A percentile compares a stretch with the other conserved stretches of the same genome.
These are phyloP conservation scores for Pseudogymnoascus pannorum DNA, from an alignment of 2,329 filamentous ascomycete species.

Conservation along the genomic window DNA sequence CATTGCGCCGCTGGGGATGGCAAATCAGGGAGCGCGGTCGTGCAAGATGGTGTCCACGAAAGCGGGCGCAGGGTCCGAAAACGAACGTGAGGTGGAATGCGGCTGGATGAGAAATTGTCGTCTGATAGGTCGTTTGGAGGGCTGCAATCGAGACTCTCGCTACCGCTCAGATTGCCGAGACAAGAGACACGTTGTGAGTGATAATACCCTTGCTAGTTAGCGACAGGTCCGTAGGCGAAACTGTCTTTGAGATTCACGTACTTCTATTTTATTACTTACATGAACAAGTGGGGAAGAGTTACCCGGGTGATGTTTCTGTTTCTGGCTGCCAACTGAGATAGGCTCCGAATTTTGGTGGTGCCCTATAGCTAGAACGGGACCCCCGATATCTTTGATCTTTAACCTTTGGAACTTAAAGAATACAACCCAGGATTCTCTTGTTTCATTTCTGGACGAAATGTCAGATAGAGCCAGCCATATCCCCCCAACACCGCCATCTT, in stretches of 20 bases:
- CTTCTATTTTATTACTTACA: constrained; percentile 5
- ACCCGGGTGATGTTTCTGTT: not conserved
- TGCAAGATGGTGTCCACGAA: not conserved
- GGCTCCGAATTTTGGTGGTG: not conserved
- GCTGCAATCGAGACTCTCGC: constrained; percentile 4
- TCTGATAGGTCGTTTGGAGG: constrained; percentile 5
- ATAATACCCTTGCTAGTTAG: constrained; percentile 2
- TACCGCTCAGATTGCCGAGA: constrained; percentile 1
- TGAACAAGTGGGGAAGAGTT: not conserved
- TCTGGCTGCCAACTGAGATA: not conserved
- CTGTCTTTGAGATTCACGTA: constrained; percentile 4
- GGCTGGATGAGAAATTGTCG: not conserved
- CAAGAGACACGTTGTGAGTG: not conserved
- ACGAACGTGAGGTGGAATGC: constrained; percentile 2
- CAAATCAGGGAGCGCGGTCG: not conserved
- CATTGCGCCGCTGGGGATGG: constrained; percentile 47
- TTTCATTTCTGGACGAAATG: not conserved
- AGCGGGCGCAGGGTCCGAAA: constrained; percentile 3
- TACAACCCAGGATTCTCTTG: not conserved
- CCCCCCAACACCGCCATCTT: not conserved
- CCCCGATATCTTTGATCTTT: constrained; percentile 1
- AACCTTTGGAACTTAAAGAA: constrained; percentile 1
- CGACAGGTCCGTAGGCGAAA: not conserved
- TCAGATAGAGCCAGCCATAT: not conserved
- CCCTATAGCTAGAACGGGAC: not conserved